phyloP scores from a whole-genome alignment of 768 basidiomycete species.

The Daedaleopsis sinensis region DNA sequence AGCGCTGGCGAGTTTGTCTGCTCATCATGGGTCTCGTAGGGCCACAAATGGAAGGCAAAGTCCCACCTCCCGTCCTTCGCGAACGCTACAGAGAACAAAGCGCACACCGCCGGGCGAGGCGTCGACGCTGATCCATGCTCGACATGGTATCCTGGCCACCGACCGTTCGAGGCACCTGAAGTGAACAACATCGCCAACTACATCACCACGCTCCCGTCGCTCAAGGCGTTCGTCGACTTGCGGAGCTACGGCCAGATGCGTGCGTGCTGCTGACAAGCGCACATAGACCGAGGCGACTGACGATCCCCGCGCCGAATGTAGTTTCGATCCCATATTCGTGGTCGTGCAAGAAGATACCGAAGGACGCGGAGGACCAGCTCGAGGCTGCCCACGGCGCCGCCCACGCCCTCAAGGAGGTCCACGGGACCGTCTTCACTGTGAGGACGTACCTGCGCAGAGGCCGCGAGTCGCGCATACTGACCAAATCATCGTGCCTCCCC shows the following conservation, averaged over 20 bases:
- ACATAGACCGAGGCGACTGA: no score
- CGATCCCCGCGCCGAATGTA: slow-evolving; percentile 29
- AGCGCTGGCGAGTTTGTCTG: neutral
- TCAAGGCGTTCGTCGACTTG: slow-evolving; percentile 72
- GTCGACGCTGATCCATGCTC: slow-evolving; percentile 58
- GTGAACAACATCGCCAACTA: slow-evolving; percentile 76
- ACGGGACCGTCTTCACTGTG: slow-evolving; percentile 62
- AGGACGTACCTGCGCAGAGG: slow-evolving; percentile 1
- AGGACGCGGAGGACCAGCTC: slow-evolving; percentile 74
- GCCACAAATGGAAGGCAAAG: slow-evolving; percentile 66
- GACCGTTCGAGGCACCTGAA: slow-evolving; percentile 78
- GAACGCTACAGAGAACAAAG: slow-evolving; percentile 15
- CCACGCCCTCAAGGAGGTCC: slow-evolving; percentile 53
- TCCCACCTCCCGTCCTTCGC: slow-evolving; percentile 27
- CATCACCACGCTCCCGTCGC: slow-evolving; percentile 51
- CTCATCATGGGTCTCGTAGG: slow-evolving; percentile 41
- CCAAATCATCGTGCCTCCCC: neutral
- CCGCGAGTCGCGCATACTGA: neutral
- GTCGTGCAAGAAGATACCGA: slow-evolving; percentile 61
- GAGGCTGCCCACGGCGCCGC: slow-evolving; percentile 73
- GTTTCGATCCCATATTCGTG: slow-evolving; percentile 82
- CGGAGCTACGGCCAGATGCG: slow-evolving; percentile 85
- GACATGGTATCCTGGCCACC: slow-evolving; percentile 74
- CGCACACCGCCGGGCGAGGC: slow-evolving; percentile 5
- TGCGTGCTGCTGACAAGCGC: slow-evolving; percentile 39